Evolutionary conservation across 2,329 filamentous ascomycete genomes (phyloP).

Genomic region (Annulohypoxylon truncatum): DNA sequence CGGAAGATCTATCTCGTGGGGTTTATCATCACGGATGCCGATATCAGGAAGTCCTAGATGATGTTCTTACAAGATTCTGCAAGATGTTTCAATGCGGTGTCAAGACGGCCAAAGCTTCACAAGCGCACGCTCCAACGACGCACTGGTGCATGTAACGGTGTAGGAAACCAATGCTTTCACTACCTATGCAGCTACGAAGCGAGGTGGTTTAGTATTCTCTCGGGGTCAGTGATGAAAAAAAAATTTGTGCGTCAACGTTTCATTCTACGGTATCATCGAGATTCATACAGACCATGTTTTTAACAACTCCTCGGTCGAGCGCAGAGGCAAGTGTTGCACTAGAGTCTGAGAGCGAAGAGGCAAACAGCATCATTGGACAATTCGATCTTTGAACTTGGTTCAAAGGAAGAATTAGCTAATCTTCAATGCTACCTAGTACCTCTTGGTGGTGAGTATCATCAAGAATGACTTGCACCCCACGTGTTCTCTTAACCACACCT

Average conservation of each 20-base stretch:
- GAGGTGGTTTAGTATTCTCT: constrained; percentile 5
- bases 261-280: constrained; percentile 23
- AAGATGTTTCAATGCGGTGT: constrained; percentile 3
- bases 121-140: constrained; percentile 1
- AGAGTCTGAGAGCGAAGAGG: constrained; percentile 11
- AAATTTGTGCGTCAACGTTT: constrained; percentile 14
- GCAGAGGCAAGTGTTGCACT: constrained; percentile 16
- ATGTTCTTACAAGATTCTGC: constrained; percentile 7
- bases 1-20: constrained; percentile 37
- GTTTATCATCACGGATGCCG: constrained; percentile 29
- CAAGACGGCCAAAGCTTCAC: constrained; percentile 23
- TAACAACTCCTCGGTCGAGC: constrained; percentile 13
- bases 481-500: constrained; percentile 30
- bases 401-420: constrained; percentile 31
- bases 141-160: constrained; percentile 16
- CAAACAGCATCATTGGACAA: constrained; percentile 15
- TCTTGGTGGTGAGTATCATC: constrained; percentile 18
- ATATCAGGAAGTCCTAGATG: constrained; percentile 16
- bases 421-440: constrained; percentile 15
- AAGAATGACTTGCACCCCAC: constrained; percentile 29
- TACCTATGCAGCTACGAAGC: constrained; percentile 11
- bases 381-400: constrained; percentile 10
- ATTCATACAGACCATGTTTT: constrained; percentile 4
- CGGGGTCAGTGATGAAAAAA: neutral
- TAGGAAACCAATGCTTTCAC: neutral